phyloP scores from a whole-genome alignment of 2,329 filamentous ascomycete genomes.

The Mariannaea elegans region DNA sequence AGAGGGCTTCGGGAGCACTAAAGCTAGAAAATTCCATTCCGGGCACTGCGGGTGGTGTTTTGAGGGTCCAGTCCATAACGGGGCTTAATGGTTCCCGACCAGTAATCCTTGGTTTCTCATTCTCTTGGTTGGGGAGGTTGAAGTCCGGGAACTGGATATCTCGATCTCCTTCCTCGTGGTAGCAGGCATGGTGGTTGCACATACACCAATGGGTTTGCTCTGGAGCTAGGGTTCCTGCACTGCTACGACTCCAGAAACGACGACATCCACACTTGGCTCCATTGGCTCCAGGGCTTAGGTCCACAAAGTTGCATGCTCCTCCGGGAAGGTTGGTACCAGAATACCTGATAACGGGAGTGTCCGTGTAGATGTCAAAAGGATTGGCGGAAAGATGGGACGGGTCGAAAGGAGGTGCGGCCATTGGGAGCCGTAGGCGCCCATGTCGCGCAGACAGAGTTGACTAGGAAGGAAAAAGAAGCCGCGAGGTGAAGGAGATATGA shows the following conservation, averaged over 20 bases:
- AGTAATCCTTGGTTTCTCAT: conserved; percentile 57
- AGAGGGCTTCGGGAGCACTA: conserved; percentile 42
- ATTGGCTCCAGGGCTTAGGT: conserved; percentile 60
- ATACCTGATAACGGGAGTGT: conserved; percentile 47
- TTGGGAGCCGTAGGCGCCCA: conserved; percentile 48
- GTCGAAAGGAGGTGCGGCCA: conserved; percentile 63
- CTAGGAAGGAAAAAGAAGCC: conserved; percentile 10
- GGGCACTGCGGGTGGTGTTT: conserved; percentile 47
- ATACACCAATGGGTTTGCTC: conserved; percentile 65
- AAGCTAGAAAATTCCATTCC: conserved; percentile 54
- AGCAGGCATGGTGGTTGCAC: conserved; percentile 71
- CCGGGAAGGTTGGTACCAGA: conserved; percentile 53
- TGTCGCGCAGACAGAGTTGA: conserved; percentile 36
- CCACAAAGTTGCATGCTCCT: conserved; percentile 67
- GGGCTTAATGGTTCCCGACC: conserved; percentile 63
- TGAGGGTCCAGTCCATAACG: conserved; percentile 58
- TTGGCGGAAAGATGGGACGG: conserved; percentile 52
- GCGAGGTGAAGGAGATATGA: conserved; percentile 2
- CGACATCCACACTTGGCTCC: conserved; percentile 67
- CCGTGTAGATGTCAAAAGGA: conserved; percentile 65
- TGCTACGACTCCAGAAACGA: conserved; percentile 65
- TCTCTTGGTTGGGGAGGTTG: conserved; percentile 57
- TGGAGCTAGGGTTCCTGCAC: conserved; percentile 44
- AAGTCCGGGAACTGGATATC: conserved; percentile 36
- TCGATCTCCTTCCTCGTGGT: conserved; percentile 59